A percentile compares a stretch with the other conserved stretches of the same genome.
phyloP scores from a whole-genome alignment of 75 land plant genomes.

The Isoetes taiwanensis region DNA sequence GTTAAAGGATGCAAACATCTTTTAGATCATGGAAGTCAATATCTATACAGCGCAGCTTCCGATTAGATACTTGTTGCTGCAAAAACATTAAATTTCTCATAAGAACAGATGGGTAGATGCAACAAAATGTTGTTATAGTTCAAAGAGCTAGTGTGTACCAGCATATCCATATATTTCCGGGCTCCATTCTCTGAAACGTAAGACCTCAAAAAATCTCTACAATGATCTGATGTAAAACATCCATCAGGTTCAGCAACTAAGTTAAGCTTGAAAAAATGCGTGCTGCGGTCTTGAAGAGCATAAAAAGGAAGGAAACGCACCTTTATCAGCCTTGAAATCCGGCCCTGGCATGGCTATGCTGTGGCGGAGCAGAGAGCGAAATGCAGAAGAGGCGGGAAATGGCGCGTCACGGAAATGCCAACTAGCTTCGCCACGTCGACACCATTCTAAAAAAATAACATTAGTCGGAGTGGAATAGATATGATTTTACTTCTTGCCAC shows the following conservation, averaged over 20 bases:
- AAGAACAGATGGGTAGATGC: neutral
- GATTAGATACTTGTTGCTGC: constrained; percentile 94
- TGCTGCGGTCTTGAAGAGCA: neutral
- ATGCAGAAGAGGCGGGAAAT: too few relatives aligned
- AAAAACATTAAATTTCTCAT: neutral
- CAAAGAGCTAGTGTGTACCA: constrained; percentile 30
- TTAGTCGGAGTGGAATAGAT: too few relatives aligned
- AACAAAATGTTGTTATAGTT: neutral
- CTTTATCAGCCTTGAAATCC: constrained; percentile 35
- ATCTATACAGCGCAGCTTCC: constrained; percentile 46
- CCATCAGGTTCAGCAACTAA: neutral
- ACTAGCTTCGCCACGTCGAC: too few relatives aligned
- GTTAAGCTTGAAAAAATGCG: neutral
- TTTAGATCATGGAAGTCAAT: constrained; percentile 68
- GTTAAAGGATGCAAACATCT: constrained; percentile 20
- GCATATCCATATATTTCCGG: constrained; percentile 66
- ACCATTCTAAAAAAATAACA: too few relatives aligned
- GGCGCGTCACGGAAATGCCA: too few relatives aligned
- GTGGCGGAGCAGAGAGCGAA: too few relatives aligned
- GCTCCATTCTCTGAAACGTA: constrained; percentile 58
- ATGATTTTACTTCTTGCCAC: too few relatives aligned
- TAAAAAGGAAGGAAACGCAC: constrained; percentile 8
- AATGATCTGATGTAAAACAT: constrained; percentile 33
- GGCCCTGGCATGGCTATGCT: too few relatives aligned
- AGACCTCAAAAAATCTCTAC: constrained; percentile 62